Base-by-base conservation (phyloP, 2,329 filamentous ascomycete species). In the Hypoxylon sp. region DNA sequence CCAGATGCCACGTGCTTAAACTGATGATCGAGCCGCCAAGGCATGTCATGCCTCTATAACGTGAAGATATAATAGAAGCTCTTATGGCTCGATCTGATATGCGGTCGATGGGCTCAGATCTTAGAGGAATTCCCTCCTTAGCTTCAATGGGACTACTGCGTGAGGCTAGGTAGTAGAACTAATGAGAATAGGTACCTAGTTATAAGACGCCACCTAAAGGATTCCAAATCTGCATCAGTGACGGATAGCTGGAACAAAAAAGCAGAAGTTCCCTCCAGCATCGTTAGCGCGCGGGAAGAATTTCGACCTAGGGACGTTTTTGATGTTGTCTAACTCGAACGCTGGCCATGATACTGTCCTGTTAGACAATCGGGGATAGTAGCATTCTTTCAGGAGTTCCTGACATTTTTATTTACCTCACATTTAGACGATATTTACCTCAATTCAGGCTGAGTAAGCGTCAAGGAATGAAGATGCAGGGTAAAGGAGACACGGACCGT, bases 1-100 rank as follows among this genome's bases (percentile, higher is more conserved):
- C 54, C 35, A 37, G 44, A 26, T 29, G 65, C 65, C 64, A 67
- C 64, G 64, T 67, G 64, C 64, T 42, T 42, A 17, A 26, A 26
- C 24, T 58, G 22, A 51, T 37, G 26, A 19, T 33, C 54, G 51
- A 57, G 52, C 17, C 53, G 10, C 29, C n/a, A 47, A 47, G 10
- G 13, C 39, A 11, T 52, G 33, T 2, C n/a, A 33, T 50, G n/a
- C 24, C 24, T 22, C 11, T 19, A 33, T 33, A 19, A n/a, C n/a
- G 22, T 14, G 17, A 39, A 26, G 39, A 57, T 57, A 33, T 57
- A 46, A 57, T 42, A 31, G 39, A 26, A 39, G 14, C 26, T 46
- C 53, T 26, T 4, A 57, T 33, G n/a, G 35, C 14, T 39, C 35
- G 35, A 39, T 14, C 13, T 39, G 14, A 14, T 14, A 5, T 39